These are phyloP conservation scores for Aspergillus aculeatinus DNA, from an alignment of 2,329 filamentous ascomycete genomes.

Conservation along the genomic window DNA sequence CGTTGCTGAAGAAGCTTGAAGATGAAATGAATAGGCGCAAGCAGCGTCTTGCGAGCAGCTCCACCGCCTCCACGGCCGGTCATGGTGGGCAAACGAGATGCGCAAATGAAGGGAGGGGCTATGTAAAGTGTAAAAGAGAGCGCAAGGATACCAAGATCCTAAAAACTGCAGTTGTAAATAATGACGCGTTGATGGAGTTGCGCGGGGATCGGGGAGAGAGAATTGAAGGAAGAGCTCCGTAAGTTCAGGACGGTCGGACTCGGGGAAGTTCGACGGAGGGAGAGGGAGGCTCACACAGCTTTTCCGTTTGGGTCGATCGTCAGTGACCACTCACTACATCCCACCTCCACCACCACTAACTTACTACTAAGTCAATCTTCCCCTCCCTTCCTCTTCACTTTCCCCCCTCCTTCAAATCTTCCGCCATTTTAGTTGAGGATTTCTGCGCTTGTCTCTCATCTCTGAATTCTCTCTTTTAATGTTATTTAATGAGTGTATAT, in stretches of 20 bases:
- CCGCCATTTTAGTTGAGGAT: neutral
- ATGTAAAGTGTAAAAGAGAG: neutral
- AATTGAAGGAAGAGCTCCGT: constrained; percentile 17
- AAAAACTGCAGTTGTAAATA: neutral
- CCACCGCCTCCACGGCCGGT: constrained; percentile 55
- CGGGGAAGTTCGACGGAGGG: constrained; percentile 10
- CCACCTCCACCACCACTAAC: constrained; percentile 19
- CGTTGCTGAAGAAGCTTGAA: constrained; percentile 88
- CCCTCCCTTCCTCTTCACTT: constrained; percentile 3
- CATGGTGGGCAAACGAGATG: constrained; percentile 40
- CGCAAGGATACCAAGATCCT: neutral
- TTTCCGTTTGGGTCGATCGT: constrained; percentile 28
- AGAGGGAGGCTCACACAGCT: constrained; percentile 30
- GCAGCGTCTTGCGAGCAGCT: constrained; percentile 64
- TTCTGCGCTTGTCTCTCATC: constrained; percentile 4
- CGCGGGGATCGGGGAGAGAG: constrained; percentile 5
- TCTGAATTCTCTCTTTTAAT: constrained; percentile 11
- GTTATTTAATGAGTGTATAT: constrained; percentile 26
- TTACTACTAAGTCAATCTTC: neutral
- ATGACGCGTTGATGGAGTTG: constrained; percentile 7
- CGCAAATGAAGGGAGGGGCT: neutral
- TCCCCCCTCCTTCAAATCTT: constrained; percentile 7
- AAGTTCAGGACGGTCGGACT: constrained; percentile 10
- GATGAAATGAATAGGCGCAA: constrained; percentile 82
- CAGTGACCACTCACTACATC: constrained; percentile 20